A percentile compares a stretch with the other conserved stretches of the same genome.
phyloP scores from a whole-genome alignment of 2,329 filamentous ascomycete species.

The Tolypocladium endophyticum region DNA sequence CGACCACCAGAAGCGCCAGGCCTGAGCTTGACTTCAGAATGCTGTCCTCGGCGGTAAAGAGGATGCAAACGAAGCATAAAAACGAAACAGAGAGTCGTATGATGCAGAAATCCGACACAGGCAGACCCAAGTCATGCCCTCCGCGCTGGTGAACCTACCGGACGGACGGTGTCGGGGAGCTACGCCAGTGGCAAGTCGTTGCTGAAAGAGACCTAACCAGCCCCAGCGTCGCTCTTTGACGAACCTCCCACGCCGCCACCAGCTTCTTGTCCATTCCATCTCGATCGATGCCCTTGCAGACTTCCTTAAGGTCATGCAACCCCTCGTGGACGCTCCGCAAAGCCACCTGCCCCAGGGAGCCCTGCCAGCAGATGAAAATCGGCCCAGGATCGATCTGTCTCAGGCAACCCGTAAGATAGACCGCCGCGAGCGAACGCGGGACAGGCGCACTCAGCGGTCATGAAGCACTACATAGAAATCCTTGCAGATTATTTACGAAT shows the following conservation, averaged over 20 bases:
- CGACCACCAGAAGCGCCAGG: not conserved
- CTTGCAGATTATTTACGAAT: constrained; percentile 25
- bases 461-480: constrained; percentile 24
- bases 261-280: not conserved
- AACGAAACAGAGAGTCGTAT: not conserved
- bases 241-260: not conserved
- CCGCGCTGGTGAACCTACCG: not conserved
- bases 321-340: not conserved
- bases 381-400: not conserved
- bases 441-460: constrained; percentile 1
- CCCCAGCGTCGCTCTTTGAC: not conserved
- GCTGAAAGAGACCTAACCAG: not conserved
- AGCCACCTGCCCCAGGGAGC: not conserved
- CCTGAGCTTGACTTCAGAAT: not conserved
- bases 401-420: not conserved
- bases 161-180: not conserved
- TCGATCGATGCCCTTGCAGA: not conserved
- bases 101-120: not conserved
- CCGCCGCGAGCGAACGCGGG: not conserved
- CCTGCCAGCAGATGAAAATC: not conserved
- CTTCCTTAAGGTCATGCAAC: not conserved
- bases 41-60: not conserved
- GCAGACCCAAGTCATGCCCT: not conserved
- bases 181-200: not conserved
- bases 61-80: not conserved